phyloP scores from a whole-genome alignment of 1,284 basidiomycete genomes.

The Trichosporon faecale region DNA sequence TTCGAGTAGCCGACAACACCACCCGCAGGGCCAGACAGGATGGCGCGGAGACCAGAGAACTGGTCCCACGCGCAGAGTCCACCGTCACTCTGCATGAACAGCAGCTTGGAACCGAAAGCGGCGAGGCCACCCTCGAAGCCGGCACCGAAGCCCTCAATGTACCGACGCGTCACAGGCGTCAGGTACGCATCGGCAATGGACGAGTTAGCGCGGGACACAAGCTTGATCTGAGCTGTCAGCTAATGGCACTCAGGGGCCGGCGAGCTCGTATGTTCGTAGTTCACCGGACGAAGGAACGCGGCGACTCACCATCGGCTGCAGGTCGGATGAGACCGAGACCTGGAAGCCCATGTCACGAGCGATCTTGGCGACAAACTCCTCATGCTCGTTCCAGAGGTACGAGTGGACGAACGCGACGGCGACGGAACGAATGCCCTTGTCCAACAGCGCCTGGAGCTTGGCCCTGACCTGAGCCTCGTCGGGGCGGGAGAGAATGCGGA shows the following conservation, averaged over 20 bases:
- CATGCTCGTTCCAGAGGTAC: slow-evolving; percentile 42
- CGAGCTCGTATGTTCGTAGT: no score
- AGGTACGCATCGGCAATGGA: slow-evolving; percentile 57
- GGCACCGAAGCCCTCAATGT: slow-evolving; percentile 52
- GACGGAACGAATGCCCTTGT: slow-evolving; percentile 35
- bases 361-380: slow-evolving; percentile 35
- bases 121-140: slow-evolving; percentile 50
- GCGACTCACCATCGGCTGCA: slow-evolving; percentile 43
- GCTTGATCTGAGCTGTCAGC: slow-evolving; percentile 38
- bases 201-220: slow-evolving; percentile 55
- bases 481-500: slow-evolving; percentile 71
- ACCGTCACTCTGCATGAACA: slow-evolving; percentile 55
- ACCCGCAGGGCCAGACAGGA: slow-evolving; percentile 55
- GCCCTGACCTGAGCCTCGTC: slow-evolving; percentile 29
- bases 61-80: slow-evolving; percentile 42
- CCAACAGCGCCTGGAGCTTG: slow-evolving; percentile 35
- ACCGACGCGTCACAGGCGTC: slow-evolving; percentile 54
- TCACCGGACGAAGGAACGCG: not conserved
- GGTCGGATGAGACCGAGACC: slow-evolving; percentile 36
- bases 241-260: not conserved
- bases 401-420: slow-evolving; percentile 42
- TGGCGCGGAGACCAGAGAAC: slow-evolving; percentile 40
- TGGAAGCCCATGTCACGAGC: slow-evolving; percentile 42
- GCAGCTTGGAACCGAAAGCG: slow-evolving; percentile 43
- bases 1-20: slow-evolving; percentile 56